Evolutionary conservation across 257 asterid species (phyloP), one percentile per base, ranked within the genome.

Genomic region (Jaltomata sinuosa): DNA sequence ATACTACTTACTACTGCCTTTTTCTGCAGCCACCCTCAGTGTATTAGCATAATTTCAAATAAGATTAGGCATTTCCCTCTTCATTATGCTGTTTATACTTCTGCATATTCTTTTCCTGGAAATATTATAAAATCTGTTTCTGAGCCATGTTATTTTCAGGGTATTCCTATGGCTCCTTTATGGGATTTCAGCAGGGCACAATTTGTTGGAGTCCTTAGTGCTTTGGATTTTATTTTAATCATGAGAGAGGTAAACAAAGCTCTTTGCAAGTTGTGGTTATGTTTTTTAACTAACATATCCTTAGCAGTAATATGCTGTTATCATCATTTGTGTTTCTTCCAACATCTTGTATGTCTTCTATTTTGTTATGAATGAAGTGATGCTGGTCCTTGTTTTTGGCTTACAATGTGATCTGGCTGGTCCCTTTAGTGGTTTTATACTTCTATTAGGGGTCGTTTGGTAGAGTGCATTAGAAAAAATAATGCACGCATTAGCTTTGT

Each of bases 171-270:
- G 85, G 98, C 99, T 14, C 98, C 98, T 36, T 90, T 96, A 34
- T 96, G 98, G 97, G 94, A 93, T 91, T 96, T 90, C 88, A 86
- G 92, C 38, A 93, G 90, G 88, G 94, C 94, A 61, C 90, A 86
- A 84, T 96, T 94, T 88, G 95, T 91, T 72, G 99, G 99, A 89
- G 93, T 94, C 85, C 96, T 96, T 61, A 96, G 97, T 74, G 94
- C 97, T 21, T 83, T 92, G 86, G 98, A 96, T 92, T 96, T 96
- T 86, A 96, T 96, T 87, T 90, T 94, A 85, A 96, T 96, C 78
- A 90, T 94, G 97, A 89, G 90, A 86, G 99, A 94, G 98, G 99
- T 94, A 93, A 59, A 47, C 68, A 45, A 16, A 64, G 49, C 79
- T 81, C 81, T 62, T 50, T 69, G 29, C 45, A 79, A 42, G 76